These are phyloP conservation scores for Podosphaera aphanis DNA, from an alignment of 2,329 filamentous ascomycete genomes.

Conservation along the genomic window DNA sequence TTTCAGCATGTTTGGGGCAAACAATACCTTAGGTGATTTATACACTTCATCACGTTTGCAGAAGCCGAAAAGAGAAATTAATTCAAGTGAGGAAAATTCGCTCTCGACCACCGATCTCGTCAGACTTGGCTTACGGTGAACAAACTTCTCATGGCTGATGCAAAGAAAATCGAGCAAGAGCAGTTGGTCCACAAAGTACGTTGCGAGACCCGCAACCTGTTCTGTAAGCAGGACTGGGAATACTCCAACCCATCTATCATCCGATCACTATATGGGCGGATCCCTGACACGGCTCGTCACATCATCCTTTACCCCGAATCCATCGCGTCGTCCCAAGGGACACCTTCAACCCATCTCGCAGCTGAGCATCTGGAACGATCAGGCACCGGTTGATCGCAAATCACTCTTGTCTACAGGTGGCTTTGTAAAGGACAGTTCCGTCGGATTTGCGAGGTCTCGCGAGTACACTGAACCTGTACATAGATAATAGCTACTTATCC, in stretches of 20 bases:
- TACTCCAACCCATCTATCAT: neutral
- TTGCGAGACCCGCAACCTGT: neutral
- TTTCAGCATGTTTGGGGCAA: constrained; percentile 10
- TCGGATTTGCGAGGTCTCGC: too few relatives aligned
- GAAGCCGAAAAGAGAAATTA: constrained; percentile 3
- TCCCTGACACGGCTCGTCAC: neutral
- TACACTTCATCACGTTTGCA: constrained; percentile 8
- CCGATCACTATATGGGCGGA: neutral
- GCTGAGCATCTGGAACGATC: neutral
- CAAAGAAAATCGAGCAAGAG: neutral
- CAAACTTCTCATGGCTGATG: neutral
- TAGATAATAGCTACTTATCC: too few relatives aligned
- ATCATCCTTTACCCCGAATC: neutral
- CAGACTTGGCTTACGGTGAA: neutral
- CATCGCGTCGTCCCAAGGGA: neutral
- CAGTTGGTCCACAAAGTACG: neutral
- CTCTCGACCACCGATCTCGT: neutral
- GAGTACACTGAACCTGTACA: too few relatives aligned
- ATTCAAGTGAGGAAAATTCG: neutral
- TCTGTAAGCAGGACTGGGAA: neutral
- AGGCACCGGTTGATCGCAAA: too few relatives aligned
- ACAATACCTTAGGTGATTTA: constrained; percentile 7
- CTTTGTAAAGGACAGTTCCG: too few relatives aligned
- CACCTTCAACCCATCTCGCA: neutral
- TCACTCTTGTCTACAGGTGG: too few relatives aligned